A percentile compares a stretch with the other conserved stretches of the same genome.
Evolutionary conservation across 2,329 filamentous ascomycete genomes (phyloP).

Genomic region (Xylaria sp.): DNA sequence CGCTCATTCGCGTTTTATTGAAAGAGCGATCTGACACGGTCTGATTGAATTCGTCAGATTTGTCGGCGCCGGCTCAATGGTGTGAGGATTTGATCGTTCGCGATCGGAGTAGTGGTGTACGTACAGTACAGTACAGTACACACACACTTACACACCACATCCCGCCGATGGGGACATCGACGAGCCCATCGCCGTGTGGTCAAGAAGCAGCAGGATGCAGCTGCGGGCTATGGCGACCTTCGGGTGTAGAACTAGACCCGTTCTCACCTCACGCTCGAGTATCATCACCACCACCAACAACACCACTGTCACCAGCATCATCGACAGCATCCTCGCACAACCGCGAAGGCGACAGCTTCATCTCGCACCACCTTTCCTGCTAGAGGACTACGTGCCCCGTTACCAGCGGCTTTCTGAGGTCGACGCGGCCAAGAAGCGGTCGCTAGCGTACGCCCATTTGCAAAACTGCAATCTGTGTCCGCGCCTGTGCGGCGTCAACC

Average conservation of each 20-base stretch:
- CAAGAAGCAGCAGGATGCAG: slow-evolving; percentile 36
- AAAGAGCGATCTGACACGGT: background rate
- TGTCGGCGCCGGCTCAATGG: background rate
- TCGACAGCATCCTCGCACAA: background rate
- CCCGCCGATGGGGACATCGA: slow-evolving; percentile 18
- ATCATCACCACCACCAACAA: background rate
- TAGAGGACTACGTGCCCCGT: slow-evolving; percentile 78
- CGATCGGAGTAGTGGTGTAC: background rate
- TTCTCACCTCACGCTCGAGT: background rate
- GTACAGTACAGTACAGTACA: background rate
- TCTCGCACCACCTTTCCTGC: slow-evolving; percentile 73
- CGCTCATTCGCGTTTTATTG: slow-evolving; percentile 5
- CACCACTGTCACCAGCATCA: background rate
- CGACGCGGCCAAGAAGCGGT: slow-evolving; percentile 79
- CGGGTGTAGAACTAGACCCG: slow-evolving; percentile 5
- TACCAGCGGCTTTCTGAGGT: slow-evolving; percentile 75
- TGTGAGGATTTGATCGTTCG: background rate
- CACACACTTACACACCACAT: background rate
- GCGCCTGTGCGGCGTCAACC: slow-evolving; percentile 79
- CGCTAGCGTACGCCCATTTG: slow-evolving; percentile 78
- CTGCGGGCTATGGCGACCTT: slow-evolving; percentile 7
- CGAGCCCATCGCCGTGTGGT: slow-evolving; percentile 39
- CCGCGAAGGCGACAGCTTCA: slow-evolving; percentile 53
- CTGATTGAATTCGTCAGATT: slow-evolving; percentile 1
- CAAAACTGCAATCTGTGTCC: slow-evolving; percentile 85